phyloP scores from a whole-genome alignment of 495 filamentous ascomycete species.

The Hypoxylon crocopeplum region DNA sequence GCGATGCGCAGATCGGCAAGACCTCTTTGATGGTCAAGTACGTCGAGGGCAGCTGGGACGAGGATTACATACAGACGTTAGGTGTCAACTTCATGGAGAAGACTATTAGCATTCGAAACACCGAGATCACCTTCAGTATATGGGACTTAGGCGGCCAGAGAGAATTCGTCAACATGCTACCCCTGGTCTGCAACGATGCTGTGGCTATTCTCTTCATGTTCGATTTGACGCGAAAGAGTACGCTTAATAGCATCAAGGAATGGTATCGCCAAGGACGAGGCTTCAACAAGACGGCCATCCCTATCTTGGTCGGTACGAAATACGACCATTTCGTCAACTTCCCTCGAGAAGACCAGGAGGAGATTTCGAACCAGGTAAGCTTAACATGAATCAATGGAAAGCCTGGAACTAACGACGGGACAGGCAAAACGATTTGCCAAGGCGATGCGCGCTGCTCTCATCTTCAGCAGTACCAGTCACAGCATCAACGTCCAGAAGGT shows the following conservation, averaged over 20 bases:
- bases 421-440: conserved; percentile 95
- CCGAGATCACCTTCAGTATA: conserved; percentile 99
- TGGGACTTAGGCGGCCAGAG: conserved; percentile 98
- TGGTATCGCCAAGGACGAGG: conserved; percentile 98
- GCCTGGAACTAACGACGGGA: conserved; percentile 18
- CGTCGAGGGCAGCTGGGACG: conserved; percentile 98
- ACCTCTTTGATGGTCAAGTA: conserved; percentile 99
- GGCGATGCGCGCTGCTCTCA: conserved; percentile 95
- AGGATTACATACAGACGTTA: conserved; percentile 98
- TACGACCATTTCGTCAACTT: conserved; percentile 99
- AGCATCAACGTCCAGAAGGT: conserved; percentile 99
- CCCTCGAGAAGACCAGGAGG: conserved; percentile 94
- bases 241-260: conserved; percentile 97
- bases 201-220: conserved; percentile 99
- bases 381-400: not conserved
- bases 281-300: conserved; percentile 99
- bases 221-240: conserved; percentile 96
- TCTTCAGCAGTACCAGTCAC: conserved; percentile 98
- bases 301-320: conserved; percentile 94
- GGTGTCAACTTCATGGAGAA: conserved; percentile 99
- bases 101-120: conserved; percentile 98
- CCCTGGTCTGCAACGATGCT: conserved; percentile 97
- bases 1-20: conserved; percentile 98
- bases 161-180: conserved; percentile 99
- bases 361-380: conserved; percentile 90